These are phyloP conservation scores for Xylariaceae sp. DNA, from an alignment of 2,329 filamentous ascomycete species.

Conservation along the genomic window DNA sequence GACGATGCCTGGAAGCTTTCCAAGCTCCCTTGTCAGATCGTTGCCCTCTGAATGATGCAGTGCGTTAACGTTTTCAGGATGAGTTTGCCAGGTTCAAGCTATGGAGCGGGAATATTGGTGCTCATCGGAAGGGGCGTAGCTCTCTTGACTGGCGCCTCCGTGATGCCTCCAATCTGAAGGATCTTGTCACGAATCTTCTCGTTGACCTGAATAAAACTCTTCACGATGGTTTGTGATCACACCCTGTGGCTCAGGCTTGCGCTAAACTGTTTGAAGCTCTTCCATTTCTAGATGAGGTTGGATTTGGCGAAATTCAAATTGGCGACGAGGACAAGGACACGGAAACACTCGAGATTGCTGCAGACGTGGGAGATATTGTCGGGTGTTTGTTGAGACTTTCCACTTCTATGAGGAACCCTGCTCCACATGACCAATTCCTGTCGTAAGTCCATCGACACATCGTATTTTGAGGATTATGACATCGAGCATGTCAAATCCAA, in stretches of 20 bases:
- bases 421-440: constrained; percentile 5
- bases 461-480: constrained; percentile 4
- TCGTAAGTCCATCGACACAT: not conserved
- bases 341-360: not conserved
- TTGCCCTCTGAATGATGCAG: not conserved
- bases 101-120: constrained; percentile 10
- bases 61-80: not conserved
- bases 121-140: constrained; percentile 3
- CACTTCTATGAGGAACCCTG: constrained; percentile 3
- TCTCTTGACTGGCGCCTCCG: constrained; percentile 10
- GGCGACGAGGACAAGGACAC: not conserved
- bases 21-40: not conserved
- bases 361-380: constrained; percentile 1
- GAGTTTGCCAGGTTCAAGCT: constrained; percentile 7
- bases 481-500: constrained; percentile 5
- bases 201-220: not conserved
- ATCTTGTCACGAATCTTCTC: not conserved
- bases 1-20: constrained; percentile 3
- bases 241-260: too few species aligned
- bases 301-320: not conserved
- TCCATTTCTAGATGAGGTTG: too few species aligned
- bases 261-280: too few species aligned
- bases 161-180: constrained; percentile 7
- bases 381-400: constrained; percentile 5
- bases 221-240: not conserved